Evolutionary conservation across 768 basidiomycete genomes (phyloP).

Genomic region (Chalciporus chontae): DNA sequence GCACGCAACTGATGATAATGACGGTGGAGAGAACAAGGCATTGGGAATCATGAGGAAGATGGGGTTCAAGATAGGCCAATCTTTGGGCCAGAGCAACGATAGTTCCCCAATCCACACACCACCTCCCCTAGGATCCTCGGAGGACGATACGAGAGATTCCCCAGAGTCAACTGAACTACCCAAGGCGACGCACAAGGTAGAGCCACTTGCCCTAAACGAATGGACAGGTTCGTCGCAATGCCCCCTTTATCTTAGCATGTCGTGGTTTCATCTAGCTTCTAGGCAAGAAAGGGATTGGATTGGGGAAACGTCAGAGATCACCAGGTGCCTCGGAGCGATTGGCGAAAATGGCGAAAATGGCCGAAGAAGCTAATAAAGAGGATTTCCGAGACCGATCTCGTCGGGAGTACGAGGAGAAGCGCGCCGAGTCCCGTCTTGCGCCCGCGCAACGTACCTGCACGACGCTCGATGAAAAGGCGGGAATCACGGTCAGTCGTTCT

Average conservation of each 20-base stretch:
- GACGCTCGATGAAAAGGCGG: constrained; percentile 71
- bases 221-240: constrained; percentile 64
- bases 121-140: constrained; percentile 3
- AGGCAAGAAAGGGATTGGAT: constrained; percentile 80
- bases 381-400: constrained; percentile 69
- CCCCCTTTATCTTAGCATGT: background rate
- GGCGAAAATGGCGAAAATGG: constrained; percentile 68
- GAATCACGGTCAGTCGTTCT: constrained; percentile 41
- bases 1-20: constrained; percentile 60
- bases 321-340: constrained; percentile 60
- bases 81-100: constrained; percentile 50
- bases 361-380: constrained; percentile 48
- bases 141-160: background rate
- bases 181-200: constrained; percentile 42
- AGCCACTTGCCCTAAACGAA: constrained; percentile 74
- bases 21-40: constrained; percentile 60
- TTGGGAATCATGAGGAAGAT: constrained; percentile 91
- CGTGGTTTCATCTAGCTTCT: constrained; percentile 10
- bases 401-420: constrained; percentile 71
- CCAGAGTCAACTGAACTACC: constrained; percentile 3
- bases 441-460: constrained; percentile 73
- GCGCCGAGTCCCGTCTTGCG: constrained; percentile 66
- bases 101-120: constrained; percentile 6
- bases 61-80: constrained; percentile 85
- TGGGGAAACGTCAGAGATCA: constrained; percentile 64